Base-by-base conservation (phyloP, 2,329 filamentous ascomycete species). In the Plenodomus lindquistii region DNA sequence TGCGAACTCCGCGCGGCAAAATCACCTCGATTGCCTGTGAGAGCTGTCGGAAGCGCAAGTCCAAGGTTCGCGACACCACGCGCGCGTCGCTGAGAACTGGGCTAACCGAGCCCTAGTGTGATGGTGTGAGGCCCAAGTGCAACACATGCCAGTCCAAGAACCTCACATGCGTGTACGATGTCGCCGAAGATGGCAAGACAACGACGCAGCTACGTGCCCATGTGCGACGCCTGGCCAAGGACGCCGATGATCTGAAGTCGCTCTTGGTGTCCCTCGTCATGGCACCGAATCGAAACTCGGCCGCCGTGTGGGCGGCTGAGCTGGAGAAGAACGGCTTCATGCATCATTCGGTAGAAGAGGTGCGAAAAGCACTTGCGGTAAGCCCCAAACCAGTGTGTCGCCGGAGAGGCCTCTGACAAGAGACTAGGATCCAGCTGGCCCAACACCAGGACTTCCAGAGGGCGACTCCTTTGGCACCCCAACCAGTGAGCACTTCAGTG, bases 1-100 rank as follows among this genome's bases (percentile, higher is more conserved):
- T 71, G 34, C 66, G 68, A 22, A 71, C 68, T 9, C 68, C 68
- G 20, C 63, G 68, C n/a, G 68, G 68, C 20, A 71, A 71, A 44
- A 73, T 73, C 40, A 73, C 70, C 11, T 71, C 70, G 5, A 73
- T 73, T 57, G 70, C 70, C 16, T 73, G 70, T 48, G 70, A 72
- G 42, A 71, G 69, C 41, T 73, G 70, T 45, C 60, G 69, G 51
- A 73, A 72, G 46, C 64, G 70, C 17, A 73, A 73, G 43, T 72
- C 69, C 29, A 73, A 73, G 64, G 70, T 71, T 44, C 24, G 61
- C 46, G 18, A 10, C 1, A 2, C 9, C 34, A 9, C 7, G 17
- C 18, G 20, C 7, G 8, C 11, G 11, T 18, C 11, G 8, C 15
- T 9, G 11, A 19, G 15, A 10, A 19, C 15, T 40, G 40, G 24